Base-by-base conservation (phyloP, 345 rosid genomes). In the Populus ilicifolia region DNA sequence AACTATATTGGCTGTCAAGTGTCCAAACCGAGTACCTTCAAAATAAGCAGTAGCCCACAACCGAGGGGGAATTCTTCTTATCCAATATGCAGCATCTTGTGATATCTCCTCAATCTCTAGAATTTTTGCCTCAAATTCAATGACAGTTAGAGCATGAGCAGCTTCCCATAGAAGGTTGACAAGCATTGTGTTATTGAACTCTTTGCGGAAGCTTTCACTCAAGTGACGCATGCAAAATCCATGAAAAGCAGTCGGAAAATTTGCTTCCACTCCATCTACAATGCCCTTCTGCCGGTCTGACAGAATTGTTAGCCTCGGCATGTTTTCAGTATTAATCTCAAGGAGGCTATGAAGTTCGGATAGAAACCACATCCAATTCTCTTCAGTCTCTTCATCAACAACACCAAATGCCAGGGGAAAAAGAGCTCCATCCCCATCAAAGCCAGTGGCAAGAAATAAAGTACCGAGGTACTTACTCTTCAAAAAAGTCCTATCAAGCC, bases 351-450 rank as follows among this genome's bases (percentile, higher is more conserved):
- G 99, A 77, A 96, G 98, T 81, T 93, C 98, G 38, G 96, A 91
- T 20, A 96, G 88, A 85, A 96, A 96, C 99, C 99, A 96, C 98
- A 93, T 93, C 98, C 99, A 96, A 61, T 91, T 96, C 78, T 96
- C 98, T 38, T 96, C 97, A 64, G 89, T 96, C 86, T 96, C 99
- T 81, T 96, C 99, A 25, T 96, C 98, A 25, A 93, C 92, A 61
- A 93, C 96, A 48, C 99, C 99, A 81, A 96, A 96, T 69, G 98
- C 98, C 80, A 96, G 63, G 1, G 98, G 99, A 85, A 93, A 96
- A 77, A 96, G 72, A 44, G 94, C 94, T 11, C 99, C 99, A 71
- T 93, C 97, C 59, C 99, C 99, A 36, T 93, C 99, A 80, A 96
- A 93, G 67, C 98, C 97, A 70, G 99, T 90, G 0, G 97, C 99